Conservation (phyloP, 2,329 filamentous ascomycete species). For the Thelonectria olida region DNA sequence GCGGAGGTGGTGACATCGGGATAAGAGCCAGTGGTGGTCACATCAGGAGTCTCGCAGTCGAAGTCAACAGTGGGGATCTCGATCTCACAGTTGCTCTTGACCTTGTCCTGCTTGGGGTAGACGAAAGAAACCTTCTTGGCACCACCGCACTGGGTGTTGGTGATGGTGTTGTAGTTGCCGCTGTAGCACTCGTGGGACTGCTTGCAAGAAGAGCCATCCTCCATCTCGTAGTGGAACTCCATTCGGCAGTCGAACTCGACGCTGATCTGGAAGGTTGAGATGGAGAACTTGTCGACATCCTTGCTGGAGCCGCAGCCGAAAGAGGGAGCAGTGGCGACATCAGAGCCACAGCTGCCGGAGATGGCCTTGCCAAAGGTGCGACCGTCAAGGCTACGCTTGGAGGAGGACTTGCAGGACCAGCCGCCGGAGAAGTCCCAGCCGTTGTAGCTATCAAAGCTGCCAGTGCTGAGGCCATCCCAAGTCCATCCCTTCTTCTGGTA, state of each 20-base stretch:
- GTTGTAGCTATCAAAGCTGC: constrained; percentile 71
- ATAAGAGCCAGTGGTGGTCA: constrained; percentile 28
- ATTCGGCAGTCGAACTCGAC: constrained; percentile 80
- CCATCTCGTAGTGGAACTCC: constrained; percentile 89
- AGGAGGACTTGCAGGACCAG: constrained; percentile 70
- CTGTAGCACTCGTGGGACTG: constrained; percentile 75
- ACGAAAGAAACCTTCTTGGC: constrained; percentile 82
- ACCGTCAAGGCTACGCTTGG: constrained; percentile 67
- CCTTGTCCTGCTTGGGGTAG: constrained; percentile 66
- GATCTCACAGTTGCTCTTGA: constrained; percentile 71
- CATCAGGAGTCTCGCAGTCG: constrained; percentile 65
- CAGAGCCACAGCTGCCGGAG: constrained; percentile 59
- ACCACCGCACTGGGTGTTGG: constrained; percentile 92
- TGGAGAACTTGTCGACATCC: constrained; percentile 70
- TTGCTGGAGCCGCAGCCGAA: constrained; percentile 57
- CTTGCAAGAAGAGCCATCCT: constrained; percentile 83
- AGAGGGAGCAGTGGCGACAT: constrained; percentile 61
- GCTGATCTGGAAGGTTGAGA: constrained; percentile 77
- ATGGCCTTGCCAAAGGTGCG: constrained; percentile 69
- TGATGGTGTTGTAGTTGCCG: constrained; percentile 73
- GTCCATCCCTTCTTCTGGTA: constrained; percentile 76
- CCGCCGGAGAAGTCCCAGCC: constrained; percentile 77
- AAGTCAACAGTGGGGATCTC: constrained; percentile 80
- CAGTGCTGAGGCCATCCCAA: constrained; percentile 71
- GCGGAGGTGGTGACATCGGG: constrained; percentile 10